These are phyloP conservation scores for Metschnikowia similis DNA, from an alignment of 805 yeast genomes.

Conservation along the genomic window DNA sequence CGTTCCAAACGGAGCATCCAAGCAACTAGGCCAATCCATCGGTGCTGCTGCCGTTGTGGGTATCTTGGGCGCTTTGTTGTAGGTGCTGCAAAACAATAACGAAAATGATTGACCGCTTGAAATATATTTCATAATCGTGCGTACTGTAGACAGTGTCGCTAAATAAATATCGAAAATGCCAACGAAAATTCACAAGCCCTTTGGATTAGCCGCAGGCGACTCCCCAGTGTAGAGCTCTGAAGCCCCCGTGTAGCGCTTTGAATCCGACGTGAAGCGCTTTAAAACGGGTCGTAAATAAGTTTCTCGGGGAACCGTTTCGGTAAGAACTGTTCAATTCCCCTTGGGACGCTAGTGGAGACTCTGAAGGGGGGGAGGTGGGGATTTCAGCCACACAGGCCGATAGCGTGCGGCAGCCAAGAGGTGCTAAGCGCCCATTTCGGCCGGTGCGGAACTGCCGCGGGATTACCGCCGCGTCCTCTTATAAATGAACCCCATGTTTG, in stretches of 20 bases:
- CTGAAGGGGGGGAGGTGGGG: neutral
- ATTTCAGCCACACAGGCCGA: too few relatives aligned
- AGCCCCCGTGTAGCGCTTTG: too few relatives aligned
- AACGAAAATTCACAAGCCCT: too few relatives aligned
- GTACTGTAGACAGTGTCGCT: conserved; percentile 1
- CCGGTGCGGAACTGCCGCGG: neutral
- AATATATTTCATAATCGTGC: neutral
- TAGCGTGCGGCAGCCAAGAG: too few relatives aligned
- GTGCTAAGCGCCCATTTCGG: neutral
- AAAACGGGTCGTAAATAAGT: too few relatives aligned
- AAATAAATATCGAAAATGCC: neutral
- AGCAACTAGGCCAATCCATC: conserved; percentile 24
- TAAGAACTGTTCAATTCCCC: too few relatives aligned
- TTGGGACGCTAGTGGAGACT: too few relatives aligned
- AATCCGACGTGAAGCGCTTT: too few relatives aligned
- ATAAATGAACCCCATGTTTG: neutral
- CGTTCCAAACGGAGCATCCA: conserved; percentile 18
- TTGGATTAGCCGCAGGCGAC: too few relatives aligned
- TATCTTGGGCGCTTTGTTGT: conserved; percentile 33
- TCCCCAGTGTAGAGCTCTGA: too few relatives aligned
- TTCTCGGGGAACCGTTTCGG: too few relatives aligned
- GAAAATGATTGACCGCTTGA: neutral
- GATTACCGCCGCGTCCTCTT: neutral
- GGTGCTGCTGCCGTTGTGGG: conserved; percentile 41
- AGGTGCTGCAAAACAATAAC: conserved; percentile 1